phyloP scores from a whole-genome alignment of 2,329 filamentous ascomycete species.

The Teratosphaeria viscida region DNA sequence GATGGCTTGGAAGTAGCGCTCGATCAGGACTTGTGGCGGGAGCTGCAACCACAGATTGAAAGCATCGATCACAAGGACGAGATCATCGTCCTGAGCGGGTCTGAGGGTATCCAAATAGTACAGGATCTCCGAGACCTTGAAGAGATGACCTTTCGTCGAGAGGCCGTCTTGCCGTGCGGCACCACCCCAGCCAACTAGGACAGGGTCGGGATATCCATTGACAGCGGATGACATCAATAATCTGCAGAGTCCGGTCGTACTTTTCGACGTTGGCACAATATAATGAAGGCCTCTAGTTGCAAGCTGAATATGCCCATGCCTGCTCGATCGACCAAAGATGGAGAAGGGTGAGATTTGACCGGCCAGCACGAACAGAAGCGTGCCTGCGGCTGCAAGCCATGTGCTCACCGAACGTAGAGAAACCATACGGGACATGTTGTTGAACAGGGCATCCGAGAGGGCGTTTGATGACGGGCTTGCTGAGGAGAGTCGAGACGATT shows the following conservation, averaged over 20 bases:
- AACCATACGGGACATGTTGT: no score
- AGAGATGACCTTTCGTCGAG: background rate
- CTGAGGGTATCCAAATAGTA: conserved; percentile 14
- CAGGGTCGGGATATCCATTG: conserved; percentile 28
- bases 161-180: background rate
- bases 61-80: conserved; percentile 54
- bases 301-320: background rate
- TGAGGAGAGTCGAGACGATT: no score
- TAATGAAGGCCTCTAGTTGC: background rate
- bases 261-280: conserved; percentile 4
- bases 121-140: conserved; percentile 17
- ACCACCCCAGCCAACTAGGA: background rate
- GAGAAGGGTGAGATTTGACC: background rate
- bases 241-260: conserved; percentile 5
- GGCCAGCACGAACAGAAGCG: background rate
- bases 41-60: conserved; percentile 56
- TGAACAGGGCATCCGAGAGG: no score
- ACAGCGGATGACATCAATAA: conserved; percentile 1
- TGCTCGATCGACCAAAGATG: background rate
- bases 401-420: background rate
- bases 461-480: no score
- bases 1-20: conserved; percentile 47
- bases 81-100: conserved; percentile 32
- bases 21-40: conserved; percentile 49
- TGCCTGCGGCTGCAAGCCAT: background rate